Evolutionary conservation across 768 basidiomycete species (phyloP).

Genomic region (Calocera viscosa): DNA sequence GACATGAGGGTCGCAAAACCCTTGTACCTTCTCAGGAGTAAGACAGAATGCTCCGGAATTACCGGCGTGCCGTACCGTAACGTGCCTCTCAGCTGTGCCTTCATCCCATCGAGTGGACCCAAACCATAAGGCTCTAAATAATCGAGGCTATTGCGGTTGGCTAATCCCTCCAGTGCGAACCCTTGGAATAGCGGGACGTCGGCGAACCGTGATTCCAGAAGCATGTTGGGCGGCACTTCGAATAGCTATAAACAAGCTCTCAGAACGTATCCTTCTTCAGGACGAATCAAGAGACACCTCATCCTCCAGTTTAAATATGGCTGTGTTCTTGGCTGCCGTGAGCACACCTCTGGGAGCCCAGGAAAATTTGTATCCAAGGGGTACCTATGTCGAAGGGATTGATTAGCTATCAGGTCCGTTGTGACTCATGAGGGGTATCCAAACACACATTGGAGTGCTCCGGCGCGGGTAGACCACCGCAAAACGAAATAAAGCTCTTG

Average conservation of each 20-base stretch:
- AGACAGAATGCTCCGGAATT: background rate
- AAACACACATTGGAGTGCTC: conserved; percentile 31
- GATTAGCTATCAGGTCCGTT: too few species aligned
- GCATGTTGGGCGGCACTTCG: conserved; percentile 38
- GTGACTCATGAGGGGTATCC: background rate
- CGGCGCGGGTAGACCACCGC: conserved; percentile 81
- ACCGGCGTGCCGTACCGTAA: conserved; percentile 40
- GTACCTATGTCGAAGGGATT: conserved; percentile 35
- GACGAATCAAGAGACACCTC: conserved; percentile 34
- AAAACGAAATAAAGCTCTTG: conserved; percentile 74
- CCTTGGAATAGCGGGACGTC: conserved; percentile 52
- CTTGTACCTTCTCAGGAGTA: conserved; percentile 48
- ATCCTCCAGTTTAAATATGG: conserved; percentile 47
- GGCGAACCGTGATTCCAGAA: conserved; percentile 50
- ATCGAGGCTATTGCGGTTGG: conserved; percentile 68
- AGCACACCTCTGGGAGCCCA: conserved; percentile 87
- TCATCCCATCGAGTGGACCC: conserved; percentile 31
- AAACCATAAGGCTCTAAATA: conserved; percentile 60
- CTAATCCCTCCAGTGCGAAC: conserved; percentile 64
- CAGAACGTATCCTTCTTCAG: conserved; percentile 6
- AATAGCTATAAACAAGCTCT: conserved; percentile 28
- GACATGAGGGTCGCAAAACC: conserved; percentile 68
- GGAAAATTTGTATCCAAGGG: conserved; percentile 83
- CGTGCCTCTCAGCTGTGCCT: conserved; percentile 73
- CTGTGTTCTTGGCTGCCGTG: conserved; percentile 61